Evolutionary conservation across 75 land plant species (phyloP).

Genomic region (Pinus albicaulis): DNA sequence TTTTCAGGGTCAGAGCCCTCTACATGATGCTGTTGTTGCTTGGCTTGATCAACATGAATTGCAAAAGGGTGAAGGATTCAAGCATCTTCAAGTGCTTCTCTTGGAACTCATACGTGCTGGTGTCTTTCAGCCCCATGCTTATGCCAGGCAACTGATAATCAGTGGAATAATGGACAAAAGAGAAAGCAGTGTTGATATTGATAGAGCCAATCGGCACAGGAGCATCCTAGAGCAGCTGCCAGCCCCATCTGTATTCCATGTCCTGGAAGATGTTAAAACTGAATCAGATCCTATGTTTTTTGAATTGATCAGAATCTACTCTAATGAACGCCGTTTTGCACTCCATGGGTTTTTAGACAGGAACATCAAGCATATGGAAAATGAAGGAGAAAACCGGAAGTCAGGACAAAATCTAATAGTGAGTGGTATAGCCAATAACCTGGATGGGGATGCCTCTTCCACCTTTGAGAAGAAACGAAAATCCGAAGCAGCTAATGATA

Average conservation of each 20-base stretch:
- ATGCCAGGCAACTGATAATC: constrained; percentile 92
- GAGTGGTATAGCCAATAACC: background rate
- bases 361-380: background rate
- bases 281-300: constrained; percentile 27
- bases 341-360: constrained; percentile 41
- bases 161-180: constrained; percentile 80
- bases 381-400: constrained; percentile 2
- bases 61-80: constrained; percentile 56
- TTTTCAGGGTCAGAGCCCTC: constrained; percentile 60
- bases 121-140: constrained; percentile 78
- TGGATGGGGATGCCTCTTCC: constrained; percentile 15
- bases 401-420: background rate
- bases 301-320: constrained; percentile 49
- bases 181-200: constrained; percentile 43
- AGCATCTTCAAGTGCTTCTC: constrained; percentile 70
- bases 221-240: constrained; percentile 75
- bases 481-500: background rate
- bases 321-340: constrained; percentile 77
- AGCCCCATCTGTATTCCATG: constrained; percentile 32
- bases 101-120: constrained; percentile 70
- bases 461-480: constrained; percentile 22
- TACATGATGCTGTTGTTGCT: constrained; percentile 90
- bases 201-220: constrained; percentile 59
- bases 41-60: constrained; percentile 98
- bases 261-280: constrained; percentile 43